These are phyloP conservation scores for Effrenium voratum DNA, from an alignment of 73 alveolate species.

Conservation along the genomic window DNA sequence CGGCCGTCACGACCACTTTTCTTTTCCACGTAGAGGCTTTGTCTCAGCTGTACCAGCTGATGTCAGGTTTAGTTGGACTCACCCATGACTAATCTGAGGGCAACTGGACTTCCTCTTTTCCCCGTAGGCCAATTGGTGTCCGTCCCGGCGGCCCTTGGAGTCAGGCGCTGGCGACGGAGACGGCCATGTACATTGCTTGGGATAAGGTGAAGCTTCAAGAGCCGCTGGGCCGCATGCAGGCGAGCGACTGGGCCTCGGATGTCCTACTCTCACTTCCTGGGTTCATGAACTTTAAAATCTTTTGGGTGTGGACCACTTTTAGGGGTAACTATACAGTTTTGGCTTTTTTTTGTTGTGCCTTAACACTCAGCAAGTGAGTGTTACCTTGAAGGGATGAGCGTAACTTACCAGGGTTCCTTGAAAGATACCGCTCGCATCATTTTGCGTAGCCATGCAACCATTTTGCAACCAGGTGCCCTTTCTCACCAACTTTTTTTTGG, in stretches of 20 bases:
- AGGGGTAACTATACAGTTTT: too few species aligned
- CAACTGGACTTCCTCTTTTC: too few species aligned
- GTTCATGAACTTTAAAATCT: neutral
- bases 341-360: neutral
- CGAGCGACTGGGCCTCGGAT: neutral
- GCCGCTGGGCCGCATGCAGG: neutral
- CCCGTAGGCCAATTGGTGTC: neutral
- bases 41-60: neutral
- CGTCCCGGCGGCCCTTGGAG: neutral
- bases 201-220: conserved; percentile 3
- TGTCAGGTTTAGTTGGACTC: neutral
- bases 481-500: too few species aligned
- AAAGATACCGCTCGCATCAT: too few species aligned
- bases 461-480: too few species aligned
- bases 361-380: neutral
- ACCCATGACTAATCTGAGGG: neutral
- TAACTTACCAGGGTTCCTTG: neutral
- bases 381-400: neutral
- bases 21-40: neutral
- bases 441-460: too few species aligned
- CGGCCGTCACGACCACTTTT: neutral
- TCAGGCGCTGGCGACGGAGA: neutral
- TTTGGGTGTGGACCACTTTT: neutral
- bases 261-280: neutral
- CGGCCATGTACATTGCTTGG: conserved; percentile 12